These are phyloP conservation scores for Fistulifera solaris DNA, from an alignment of 108 stramenopile species.

Conservation along the genomic window DNA sequence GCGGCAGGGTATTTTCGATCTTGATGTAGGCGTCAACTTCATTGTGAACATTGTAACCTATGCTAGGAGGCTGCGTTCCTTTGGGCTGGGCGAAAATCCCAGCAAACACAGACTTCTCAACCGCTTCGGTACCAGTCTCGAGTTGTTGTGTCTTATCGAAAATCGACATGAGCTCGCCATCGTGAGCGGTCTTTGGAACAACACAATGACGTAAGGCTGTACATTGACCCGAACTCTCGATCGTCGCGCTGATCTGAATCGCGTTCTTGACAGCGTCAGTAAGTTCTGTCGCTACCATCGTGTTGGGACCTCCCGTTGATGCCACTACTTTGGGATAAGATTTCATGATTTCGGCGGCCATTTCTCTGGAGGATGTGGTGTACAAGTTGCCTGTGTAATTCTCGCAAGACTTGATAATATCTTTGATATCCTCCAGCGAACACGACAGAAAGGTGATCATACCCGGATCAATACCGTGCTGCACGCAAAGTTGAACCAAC, in stretches of 20 bases:
- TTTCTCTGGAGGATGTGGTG: slow-evolving; percentile 56
- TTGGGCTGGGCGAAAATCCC: slow-evolving; percentile 51
- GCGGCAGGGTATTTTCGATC: slow-evolving; percentile 12
- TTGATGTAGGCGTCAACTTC: slow-evolving; percentile 51
- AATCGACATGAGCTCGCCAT: slow-evolving; percentile 37
- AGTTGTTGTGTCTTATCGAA: slow-evolving; percentile 30
- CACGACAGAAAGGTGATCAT: slow-evolving; percentile 69
- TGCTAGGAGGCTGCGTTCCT: slow-evolving; percentile 30
- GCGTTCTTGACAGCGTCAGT: slow-evolving; percentile 19
- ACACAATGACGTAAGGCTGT: slow-evolving; percentile 78
- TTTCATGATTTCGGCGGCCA: slow-evolving; percentile 56
- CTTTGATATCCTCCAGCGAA: slow-evolving; percentile 57
- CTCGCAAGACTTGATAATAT: slow-evolving; percentile 38
- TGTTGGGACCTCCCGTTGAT: slow-evolving; percentile 86
- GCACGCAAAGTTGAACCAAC: slow-evolving; percentile 29
- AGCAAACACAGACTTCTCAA: slow-evolving; percentile 47
- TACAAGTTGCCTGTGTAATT: slow-evolving; percentile 60
- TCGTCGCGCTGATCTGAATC: slow-evolving; percentile 60
- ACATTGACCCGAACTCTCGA: slow-evolving; percentile 82
- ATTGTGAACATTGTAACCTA: slow-evolving; percentile 40
- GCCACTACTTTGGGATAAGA: slow-evolving; percentile 63
- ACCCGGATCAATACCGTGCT: slow-evolving; percentile 53
- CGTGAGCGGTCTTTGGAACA: slow-evolving; percentile 31
- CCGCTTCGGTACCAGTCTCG: slow-evolving; percentile 28
- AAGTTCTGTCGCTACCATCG: slow-evolving; percentile 36